A percentile compares a stretch with the other conserved stretches of the same genome.
phyloP scores from a whole-genome alignment of 129 eudicot genomes.

The Lactuca sativa region DNA sequence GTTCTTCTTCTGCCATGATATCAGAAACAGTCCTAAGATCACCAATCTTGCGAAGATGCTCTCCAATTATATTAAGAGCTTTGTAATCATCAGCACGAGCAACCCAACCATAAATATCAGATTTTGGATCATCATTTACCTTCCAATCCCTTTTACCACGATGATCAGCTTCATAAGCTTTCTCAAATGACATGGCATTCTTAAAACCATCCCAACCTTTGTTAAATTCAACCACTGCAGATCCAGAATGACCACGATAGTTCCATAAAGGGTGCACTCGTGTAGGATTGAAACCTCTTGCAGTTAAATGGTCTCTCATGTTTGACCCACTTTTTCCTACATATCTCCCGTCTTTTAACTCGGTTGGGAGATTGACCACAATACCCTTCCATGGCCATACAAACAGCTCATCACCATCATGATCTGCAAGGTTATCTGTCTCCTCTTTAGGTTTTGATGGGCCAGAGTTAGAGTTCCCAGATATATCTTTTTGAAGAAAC shows the following conservation, averaged over 20 bases:
- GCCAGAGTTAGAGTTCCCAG: conserved; percentile 35
- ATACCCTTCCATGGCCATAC: conserved; percentile 95
- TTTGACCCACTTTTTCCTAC: conserved; percentile 88
- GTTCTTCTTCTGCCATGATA: conserved; percentile 63
- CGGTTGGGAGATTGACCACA: conserved; percentile 64
- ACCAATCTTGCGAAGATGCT: conserved; percentile 71
- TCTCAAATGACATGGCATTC: conserved; percentile 90
- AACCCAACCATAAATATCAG: conserved; percentile 83
- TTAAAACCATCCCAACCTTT: conserved; percentile 76
- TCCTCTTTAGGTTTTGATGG: conserved; percentile 37
- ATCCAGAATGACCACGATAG: conserved; percentile 73
- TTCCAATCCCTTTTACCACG: conserved; percentile 78
- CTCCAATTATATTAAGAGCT: conserved; percentile 50
- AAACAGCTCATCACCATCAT: conserved; percentile 79
- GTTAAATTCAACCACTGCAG: conserved; percentile 61
- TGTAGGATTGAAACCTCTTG: conserved; percentile 70
- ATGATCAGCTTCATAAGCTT: conserved; percentile 67
- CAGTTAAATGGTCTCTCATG: conserved; percentile 63
- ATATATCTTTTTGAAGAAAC: conserved; percentile 56
- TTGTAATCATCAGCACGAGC: conserved; percentile 91
- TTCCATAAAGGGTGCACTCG: conserved; percentile 86
- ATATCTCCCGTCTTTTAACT: conserved; percentile 60
- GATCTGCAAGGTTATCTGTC: conserved; percentile 44
- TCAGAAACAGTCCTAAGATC: conserved; percentile 68
- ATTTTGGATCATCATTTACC: conserved; percentile 32